phyloP scores from a whole-genome alignment of 352 stramenopile species.

The Thraustochytrium sp. region DNA sequence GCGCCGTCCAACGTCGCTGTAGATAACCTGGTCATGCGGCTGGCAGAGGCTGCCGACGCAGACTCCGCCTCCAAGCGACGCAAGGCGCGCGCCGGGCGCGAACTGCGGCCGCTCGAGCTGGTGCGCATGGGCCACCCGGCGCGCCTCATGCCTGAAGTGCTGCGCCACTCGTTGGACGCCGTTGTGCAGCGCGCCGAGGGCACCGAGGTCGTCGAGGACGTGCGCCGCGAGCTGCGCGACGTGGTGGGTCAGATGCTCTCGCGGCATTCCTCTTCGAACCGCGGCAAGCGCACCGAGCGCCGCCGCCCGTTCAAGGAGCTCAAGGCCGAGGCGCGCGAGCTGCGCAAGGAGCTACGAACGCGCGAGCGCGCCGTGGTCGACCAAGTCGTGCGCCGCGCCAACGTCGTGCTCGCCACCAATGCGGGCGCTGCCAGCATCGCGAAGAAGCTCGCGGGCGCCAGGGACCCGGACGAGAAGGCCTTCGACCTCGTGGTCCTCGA shows the following conservation, averaged over 20 bases:
- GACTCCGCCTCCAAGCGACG: not conserved
- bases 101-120: slow-evolving; percentile 46
- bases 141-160: slow-evolving; percentile 76
- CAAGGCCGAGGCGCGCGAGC: slow-evolving; percentile 71
- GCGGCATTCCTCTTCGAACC: slow-evolving; percentile 42
- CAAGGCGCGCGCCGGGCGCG: not conserved
- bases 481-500: slow-evolving; percentile 96
- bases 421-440: slow-evolving; percentile 75
- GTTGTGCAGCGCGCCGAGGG: slow-evolving; percentile 81
- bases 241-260: not conserved
- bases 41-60: not conserved
- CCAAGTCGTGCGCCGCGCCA: slow-evolving; percentile 77
- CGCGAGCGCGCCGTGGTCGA: slow-evolving; percentile 86
- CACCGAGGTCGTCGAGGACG: slow-evolving; percentile 90
- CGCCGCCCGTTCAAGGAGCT: slow-evolving; percentile 47
- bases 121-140: slow-evolving; percentile 88
- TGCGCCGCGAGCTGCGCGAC: slow-evolving; percentile 74
- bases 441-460: slow-evolving; percentile 45
- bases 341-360: slow-evolving; percentile 87
- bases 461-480: slow-evolving; percentile 51
- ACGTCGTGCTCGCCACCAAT: slow-evolving; percentile 93
- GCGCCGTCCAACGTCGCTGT: slow-evolving; percentile 97
- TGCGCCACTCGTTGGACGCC: slow-evolving; percentile 87
- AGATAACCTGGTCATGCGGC: slow-evolving; percentile 68
- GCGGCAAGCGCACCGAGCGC: slow-evolving; percentile 54